Base-by-base conservation (phyloP, 1,284 basidiomycete genomes). In the Melampsora abietis-canadensis region DNA sequence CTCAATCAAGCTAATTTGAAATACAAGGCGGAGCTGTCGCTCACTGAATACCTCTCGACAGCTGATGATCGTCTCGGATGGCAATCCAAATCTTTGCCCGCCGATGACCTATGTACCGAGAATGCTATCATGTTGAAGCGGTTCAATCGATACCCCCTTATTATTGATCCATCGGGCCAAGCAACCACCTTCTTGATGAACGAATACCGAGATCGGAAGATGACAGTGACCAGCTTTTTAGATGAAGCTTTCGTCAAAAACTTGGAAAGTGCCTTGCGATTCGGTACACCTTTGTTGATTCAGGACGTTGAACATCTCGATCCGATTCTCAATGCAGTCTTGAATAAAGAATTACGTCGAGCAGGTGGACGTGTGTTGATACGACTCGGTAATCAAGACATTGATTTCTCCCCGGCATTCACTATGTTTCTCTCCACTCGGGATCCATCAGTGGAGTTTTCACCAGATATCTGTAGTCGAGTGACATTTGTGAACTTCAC, bases 401-500 rank as follows among this genome's bases (percentile, higher is more conserved):
- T 99, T 81, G 96, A 99, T 83, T 98, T 98, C 82, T 98, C 95
- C 0, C 96, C 97, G 2, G 90, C 94, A 14, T 99, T 99, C 86
- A 95, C 92, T 12, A 95, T 99, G 92, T 98, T 98, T 87, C 86
- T 99, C 65, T 92, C 96, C 2, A 99, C 96, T 8, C 87, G 95
- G 30, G 94, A 98, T 82, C 94, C 97, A 0, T 95, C 94, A 0
- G 91, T 97, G 77, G 94, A 97, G 80, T 97, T 98, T 83, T 92
- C 95, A 24, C 94, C 96, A 0, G 95, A 98, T 82, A 94, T 99
- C 77, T 98, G 95, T 86, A 96, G 93, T 84, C 89, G 96, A 76
- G 96, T 98, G 47, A 96, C 95, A 0, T 97, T 99, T 81, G 95
- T 98, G 85, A 99, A 99, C 85, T 99, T 99, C 83, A 98, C 95